Base-by-base conservation (phyloP, 2,329 filamentous ascomycete genomes). In the Trichoderma sp. region DNA sequence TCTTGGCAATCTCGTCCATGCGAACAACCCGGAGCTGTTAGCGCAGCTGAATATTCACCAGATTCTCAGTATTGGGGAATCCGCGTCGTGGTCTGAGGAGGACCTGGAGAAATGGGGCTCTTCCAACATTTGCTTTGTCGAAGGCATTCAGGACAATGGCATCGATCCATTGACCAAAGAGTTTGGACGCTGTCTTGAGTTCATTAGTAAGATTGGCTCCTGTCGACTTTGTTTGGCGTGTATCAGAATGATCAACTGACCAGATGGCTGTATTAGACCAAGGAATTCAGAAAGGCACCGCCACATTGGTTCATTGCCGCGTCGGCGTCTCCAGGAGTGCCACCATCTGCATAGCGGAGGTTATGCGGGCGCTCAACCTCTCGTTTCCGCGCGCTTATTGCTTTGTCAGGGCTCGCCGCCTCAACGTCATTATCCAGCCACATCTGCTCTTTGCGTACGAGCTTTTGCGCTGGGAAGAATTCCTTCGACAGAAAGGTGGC, bases 361-460 rank as follows among this genome's bases (percentile, higher is more conserved):
- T 98, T 39, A 99, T 99, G 95, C 89, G 90, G 39, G 84, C 90
- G 29, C 80, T 93, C 73, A 84, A 88, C 25, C 81, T 97, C 71
- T 95, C 93, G 0, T 94, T 98, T 73, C 93, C 95, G 13, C 87
- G 92, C 66, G 95, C 95, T 68, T 99, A 99, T 79, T 98, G 95
- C 78, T 98, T 94, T 78, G 95, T 99, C 42, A 90, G 95, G 35
- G 95, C 95, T 22, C 87, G 95, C 64, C 86, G 95, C 69, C 84
- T 99, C 57, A 99, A 99, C 76, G 95, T 99, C 63, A 99, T 99
- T 71, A 98, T 99, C 71, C 95, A 99, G 78, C 95, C 95, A 13
- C 94, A 99, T 81, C 84, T 99, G 67, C 87, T 93, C 68, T 99
- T 99, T 80, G 91, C 92, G 72, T 97, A 98, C 76, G 95, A 99